Evolutionary conservation across 2,329 filamentous ascomycete genomes (phyloP).

Genomic region (Calonectria naviculata): DNA sequence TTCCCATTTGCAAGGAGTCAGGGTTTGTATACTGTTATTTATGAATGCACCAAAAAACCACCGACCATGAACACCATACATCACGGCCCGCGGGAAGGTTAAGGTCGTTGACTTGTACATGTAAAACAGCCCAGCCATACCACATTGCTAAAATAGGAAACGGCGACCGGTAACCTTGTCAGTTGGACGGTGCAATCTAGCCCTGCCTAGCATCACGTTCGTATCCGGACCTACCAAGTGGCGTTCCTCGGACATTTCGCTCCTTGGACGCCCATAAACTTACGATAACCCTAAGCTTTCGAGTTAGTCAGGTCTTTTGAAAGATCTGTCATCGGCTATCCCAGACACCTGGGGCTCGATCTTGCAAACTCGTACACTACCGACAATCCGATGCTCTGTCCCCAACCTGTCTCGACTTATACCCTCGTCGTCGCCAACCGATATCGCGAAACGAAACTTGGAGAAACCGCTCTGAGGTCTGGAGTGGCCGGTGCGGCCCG

Average conservation of each 20-base stretch:
- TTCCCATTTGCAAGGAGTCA: too few species aligned
- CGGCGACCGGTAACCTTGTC: neutral
- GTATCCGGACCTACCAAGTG: neutral
- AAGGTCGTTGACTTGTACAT: neutral
- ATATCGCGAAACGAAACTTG: neutral
- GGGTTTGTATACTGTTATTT: neutral
- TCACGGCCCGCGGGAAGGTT: neutral
- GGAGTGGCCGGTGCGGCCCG: too few species aligned
- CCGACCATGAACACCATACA: neutral
- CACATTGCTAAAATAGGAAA: neutral
- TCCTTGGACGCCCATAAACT: neutral
- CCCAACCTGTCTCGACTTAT: neutral
- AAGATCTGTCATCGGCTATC: neutral
- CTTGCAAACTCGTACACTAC: neutral
- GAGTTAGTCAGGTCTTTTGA: neutral
- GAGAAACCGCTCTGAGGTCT: neutral
- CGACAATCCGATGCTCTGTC: neutral
- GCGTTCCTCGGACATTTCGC: neutral
- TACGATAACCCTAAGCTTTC: neutral
- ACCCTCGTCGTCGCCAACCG: neutral
- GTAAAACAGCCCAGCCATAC: too few species aligned
- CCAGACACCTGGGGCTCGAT: neutral
- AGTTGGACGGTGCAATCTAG: neutral
- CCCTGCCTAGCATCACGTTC: neutral
- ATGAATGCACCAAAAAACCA: neutral